A percentile compares a stretch with the other conserved stretches of the same genome.
These are phyloP conservation scores for Lactarius hengduanensis DNA, from an alignment of 768 basidiomycete genomes.

Conservation along the genomic window DNA sequence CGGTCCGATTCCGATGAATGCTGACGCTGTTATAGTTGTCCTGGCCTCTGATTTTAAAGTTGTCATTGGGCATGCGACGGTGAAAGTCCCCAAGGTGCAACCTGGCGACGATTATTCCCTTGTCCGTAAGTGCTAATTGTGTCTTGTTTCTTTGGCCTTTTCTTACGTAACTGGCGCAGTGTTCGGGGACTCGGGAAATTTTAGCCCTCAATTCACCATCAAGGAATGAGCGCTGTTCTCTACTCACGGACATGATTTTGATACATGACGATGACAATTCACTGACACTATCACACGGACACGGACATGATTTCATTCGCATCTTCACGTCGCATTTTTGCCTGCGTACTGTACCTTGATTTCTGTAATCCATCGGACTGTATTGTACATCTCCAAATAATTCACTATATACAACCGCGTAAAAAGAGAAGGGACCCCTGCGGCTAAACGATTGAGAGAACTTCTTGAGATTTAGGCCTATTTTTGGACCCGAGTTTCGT, in stretches of 20 bases:
- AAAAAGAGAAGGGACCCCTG: neutral
- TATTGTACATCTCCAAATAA: neutral
- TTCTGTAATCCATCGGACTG: neutral
- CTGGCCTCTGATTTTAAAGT: conserved; percentile 12
- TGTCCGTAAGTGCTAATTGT: conserved; percentile 12
- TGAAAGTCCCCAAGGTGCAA: conserved; percentile 15
- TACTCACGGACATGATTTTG: neutral
- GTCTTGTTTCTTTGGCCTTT: neutral
- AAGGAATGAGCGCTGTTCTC: neutral
- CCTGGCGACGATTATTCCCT: conserved; percentile 9
- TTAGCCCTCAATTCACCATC: conserved; percentile 35
- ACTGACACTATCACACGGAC: neutral
- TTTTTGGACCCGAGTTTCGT: neutral
- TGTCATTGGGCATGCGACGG: conserved; percentile 11
- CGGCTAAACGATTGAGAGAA: too few species aligned
- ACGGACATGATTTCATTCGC: neutral
- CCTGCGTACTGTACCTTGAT: neutral
- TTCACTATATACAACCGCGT: neutral
- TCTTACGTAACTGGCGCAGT: conserved; percentile 29
- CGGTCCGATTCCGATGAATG: neutral
- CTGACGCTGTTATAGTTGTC: neutral
- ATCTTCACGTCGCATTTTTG: conserved; percentile 1
- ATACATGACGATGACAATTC: neutral
- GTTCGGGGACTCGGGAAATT: conserved; percentile 38
- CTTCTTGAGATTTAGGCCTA: neutral